A percentile compares a stretch with the other conserved stretches of the same genome.
phyloP scores from a whole-genome alignment of 345 rosid species.

The Eucalyptus polybractea region DNA sequence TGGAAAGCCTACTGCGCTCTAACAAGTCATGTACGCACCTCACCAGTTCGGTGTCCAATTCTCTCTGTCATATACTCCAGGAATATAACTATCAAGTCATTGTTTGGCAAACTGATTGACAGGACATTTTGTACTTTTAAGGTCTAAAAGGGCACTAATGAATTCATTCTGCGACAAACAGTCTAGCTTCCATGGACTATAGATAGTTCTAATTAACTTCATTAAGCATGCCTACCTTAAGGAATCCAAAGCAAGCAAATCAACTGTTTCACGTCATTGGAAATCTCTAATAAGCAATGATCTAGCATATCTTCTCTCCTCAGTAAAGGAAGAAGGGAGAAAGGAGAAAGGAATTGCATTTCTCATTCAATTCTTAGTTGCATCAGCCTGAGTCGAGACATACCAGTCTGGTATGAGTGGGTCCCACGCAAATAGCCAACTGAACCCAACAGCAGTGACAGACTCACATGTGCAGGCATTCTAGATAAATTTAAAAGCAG shows the following conservation, averaged over 20 bases:
- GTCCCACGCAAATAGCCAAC: not conserved
- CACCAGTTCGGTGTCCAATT: not conserved
- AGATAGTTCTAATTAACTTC: not conserved
- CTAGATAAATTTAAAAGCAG: not conserved
- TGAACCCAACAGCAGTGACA: not conserved
- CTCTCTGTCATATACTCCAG: not conserved
- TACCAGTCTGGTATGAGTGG: not conserved
- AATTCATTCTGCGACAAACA: not conserved
- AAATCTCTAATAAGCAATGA: not conserved
- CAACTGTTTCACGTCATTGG: not conserved
- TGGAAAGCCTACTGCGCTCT: not conserved
- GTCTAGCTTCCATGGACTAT: not conserved
- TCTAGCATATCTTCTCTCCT: not conserved
- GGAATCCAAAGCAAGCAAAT: not conserved
- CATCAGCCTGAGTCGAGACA: not conserved
- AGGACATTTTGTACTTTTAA: not conserved
- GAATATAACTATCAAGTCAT: not conserved
- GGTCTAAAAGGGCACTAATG: not conserved
- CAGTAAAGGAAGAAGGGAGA: not conserved
- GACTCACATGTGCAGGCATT: not conserved
- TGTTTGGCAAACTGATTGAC: not conserved
- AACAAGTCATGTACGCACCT: not conserved
- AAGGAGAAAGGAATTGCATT: not conserved
- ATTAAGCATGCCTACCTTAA: not conserved
- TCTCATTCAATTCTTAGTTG: not conserved